phyloP scores from a whole-genome alignment of 257 asterid genomes.

The Capsicum rhomboideum region DNA sequence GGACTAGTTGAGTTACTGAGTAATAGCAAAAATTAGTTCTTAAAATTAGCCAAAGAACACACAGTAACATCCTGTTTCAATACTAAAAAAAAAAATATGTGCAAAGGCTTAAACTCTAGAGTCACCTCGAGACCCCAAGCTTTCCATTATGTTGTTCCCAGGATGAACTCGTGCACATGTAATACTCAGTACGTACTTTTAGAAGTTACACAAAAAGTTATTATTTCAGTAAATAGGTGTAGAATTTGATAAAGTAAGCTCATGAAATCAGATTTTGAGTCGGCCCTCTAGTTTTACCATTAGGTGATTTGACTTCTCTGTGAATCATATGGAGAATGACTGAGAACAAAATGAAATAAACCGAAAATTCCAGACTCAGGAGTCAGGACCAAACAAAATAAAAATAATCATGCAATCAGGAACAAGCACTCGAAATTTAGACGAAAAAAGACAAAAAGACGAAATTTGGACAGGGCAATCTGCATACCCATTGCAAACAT shows the following conservation, averaged over 20 bases:
- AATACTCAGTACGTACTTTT: background rate
- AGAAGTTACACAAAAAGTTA: background rate
- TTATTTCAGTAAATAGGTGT: background rate
- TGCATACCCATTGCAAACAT: slow-evolving; percentile 46
- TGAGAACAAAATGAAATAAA: background rate
- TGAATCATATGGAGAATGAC: background rate
- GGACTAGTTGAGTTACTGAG: background rate
- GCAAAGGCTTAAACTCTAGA: background rate
- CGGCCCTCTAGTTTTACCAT: background rate
- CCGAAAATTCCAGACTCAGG: background rate
- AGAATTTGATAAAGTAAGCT: background rate
- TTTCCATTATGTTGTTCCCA: background rate
- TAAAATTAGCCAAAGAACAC: background rate
- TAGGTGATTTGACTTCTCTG: background rate
- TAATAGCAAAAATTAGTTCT: background rate
- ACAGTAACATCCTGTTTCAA: background rate
- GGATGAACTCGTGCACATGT: background rate
- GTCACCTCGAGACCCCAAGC: background rate
- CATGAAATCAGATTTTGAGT: background rate
- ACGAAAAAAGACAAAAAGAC: background rate
- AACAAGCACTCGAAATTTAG: background rate
- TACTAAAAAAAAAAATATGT: background rate
- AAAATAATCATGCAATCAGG: background rate
- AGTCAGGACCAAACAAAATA: background rate
- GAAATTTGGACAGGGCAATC: background rate